Conservation (phyloP, 2,329 filamentous ascomycete genomes). For the Aureobasidium zeae region DNA sequence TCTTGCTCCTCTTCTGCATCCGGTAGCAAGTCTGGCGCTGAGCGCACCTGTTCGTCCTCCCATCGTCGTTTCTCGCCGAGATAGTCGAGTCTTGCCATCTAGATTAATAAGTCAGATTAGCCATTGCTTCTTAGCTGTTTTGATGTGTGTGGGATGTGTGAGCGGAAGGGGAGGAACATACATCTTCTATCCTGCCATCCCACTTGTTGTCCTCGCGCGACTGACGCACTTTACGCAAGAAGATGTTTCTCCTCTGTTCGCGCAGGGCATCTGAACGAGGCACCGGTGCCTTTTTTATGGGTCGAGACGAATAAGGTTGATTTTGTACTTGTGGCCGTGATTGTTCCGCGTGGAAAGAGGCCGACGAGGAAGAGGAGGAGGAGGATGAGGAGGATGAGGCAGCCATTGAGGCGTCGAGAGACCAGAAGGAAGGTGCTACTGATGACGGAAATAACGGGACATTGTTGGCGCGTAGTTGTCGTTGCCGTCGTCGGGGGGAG, state of each 20-base stretch:
- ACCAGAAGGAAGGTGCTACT: slow-evolving; percentile 18
- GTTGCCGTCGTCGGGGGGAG: slow-evolving; percentile 36
- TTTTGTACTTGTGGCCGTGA: neutral
- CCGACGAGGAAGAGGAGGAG: slow-evolving; percentile 2
- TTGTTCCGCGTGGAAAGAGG: neutral
- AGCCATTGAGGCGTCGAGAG: slow-evolving; percentile 12
- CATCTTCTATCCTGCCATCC: slow-evolving; percentile 39
- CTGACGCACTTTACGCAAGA: slow-evolving; percentile 51
- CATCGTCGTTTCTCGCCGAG: slow-evolving; percentile 35
- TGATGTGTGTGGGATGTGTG: too few relatives aligned
- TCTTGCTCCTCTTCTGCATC: slow-evolving; percentile 22
- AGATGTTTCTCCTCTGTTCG: slow-evolving; percentile 56
- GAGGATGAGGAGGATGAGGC: slow-evolving; percentile 17
- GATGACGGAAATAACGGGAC: too few relatives aligned
- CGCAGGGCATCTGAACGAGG: slow-evolving; percentile 51
- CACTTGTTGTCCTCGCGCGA: slow-evolving; percentile 38
- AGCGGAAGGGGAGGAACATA: slow-evolving; percentile 23
- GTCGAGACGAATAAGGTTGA: slow-evolving; percentile 42
- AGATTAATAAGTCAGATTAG: slow-evolving; percentile 14
- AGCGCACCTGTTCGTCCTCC: slow-evolving; percentile 35
- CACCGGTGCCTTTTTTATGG: slow-evolving; percentile 54
- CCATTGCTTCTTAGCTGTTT: too few relatives aligned
- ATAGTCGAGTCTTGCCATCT: slow-evolving; percentile 42
- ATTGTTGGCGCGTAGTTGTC: too few relatives aligned
- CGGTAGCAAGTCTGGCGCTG: slow-evolving; percentile 29